Evolutionary conservation across 306 rosid species (phyloP).

Genomic region (Citrullus mucosospermus): DNA sequence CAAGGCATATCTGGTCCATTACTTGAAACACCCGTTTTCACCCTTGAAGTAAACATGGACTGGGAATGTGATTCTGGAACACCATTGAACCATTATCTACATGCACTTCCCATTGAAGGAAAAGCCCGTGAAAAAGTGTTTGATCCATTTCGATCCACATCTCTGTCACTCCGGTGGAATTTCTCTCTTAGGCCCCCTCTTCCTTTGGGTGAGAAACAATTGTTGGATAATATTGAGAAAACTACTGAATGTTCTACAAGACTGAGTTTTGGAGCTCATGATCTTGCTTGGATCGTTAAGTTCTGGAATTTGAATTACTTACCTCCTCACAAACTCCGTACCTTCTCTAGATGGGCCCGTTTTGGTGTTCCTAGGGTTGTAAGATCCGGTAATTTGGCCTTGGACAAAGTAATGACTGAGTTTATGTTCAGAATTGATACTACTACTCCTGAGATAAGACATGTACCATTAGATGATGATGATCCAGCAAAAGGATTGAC

Average conservation of each 20-base stretch:
- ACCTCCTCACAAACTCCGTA: slow-evolving; percentile 95
- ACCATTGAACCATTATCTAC: slow-evolving; percentile 84
- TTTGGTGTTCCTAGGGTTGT: slow-evolving; percentile 68
- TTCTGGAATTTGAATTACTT: slow-evolving; percentile 68
- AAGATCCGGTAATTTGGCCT: slow-evolving; percentile 89
- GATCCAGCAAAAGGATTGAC: slow-evolving; percentile 98
- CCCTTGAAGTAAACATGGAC: slow-evolving; percentile 78
- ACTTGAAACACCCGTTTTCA: slow-evolving; percentile 67
- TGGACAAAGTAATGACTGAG: slow-evolving; percentile 98
- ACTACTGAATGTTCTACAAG: slow-evolving; percentile 47
- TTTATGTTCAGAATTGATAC: slow-evolving; percentile 86
- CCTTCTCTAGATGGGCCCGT: slow-evolving; percentile 93
- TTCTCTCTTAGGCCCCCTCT: slow-evolving; percentile 61
- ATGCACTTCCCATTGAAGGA: slow-evolving; percentile 81
- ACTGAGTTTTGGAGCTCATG: slow-evolving; percentile 93
- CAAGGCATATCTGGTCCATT: slow-evolving; percentile 56
- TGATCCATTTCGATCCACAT: slow-evolving; percentile 93
- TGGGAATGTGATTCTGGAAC: slow-evolving; percentile 94
- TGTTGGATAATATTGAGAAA: slow-evolving; percentile 32
- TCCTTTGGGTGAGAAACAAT: slow-evolving; percentile 32
- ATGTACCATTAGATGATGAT: slow-evolving; percentile 85
- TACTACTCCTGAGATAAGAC: slow-evolving; percentile 64
- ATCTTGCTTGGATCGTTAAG: slow-evolving; percentile 80
- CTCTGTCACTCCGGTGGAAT: slow-evolving; percentile 86
- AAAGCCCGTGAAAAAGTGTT: slow-evolving; percentile 60